Evolutionary conservation across 129 eudicot species (phyloP).

Genomic region (Escallonia rubra): DNA sequence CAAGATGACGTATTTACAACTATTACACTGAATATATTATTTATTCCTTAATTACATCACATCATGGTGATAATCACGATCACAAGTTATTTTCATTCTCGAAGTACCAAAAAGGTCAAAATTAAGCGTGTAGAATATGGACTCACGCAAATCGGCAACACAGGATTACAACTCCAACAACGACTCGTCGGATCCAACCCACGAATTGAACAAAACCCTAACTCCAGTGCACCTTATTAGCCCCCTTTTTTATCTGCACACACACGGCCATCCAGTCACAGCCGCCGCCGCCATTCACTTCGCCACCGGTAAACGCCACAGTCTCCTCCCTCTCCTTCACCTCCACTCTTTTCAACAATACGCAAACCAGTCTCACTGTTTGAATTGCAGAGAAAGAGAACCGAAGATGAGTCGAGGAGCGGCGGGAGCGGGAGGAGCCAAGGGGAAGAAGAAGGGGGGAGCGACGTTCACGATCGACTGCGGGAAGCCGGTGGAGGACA

Average conservation of each 20-base stretch:
- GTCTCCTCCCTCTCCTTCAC: neutral
- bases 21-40: too few species aligned
- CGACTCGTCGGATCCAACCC: neutral
- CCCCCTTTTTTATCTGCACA: neutral
- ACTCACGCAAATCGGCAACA: neutral
- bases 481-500: constrained; percentile 6
- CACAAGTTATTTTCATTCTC: neutral
- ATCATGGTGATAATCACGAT: too few species aligned
- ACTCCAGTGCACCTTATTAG: neutral
- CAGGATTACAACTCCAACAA: constrained; percentile 6
- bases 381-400: neutral
- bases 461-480: constrained; percentile 4
- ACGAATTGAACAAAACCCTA: neutral
- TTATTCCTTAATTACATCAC: too few species aligned
- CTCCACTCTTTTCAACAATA: neutral
- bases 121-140: neutral
- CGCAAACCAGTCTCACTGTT: neutral
- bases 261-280: neutral
- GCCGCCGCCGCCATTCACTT: neutral
- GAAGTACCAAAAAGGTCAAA: constrained; percentile 3
- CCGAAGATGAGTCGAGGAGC: neutral
- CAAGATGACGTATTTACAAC: too few species aligned
- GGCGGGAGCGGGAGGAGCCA: neutral
- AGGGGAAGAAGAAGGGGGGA: constrained; percentile 1
- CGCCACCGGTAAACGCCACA: neutral